Conservation (phyloP, 1,284 basidiomycete genomes). For the Tylopilus sp. region DNA sequence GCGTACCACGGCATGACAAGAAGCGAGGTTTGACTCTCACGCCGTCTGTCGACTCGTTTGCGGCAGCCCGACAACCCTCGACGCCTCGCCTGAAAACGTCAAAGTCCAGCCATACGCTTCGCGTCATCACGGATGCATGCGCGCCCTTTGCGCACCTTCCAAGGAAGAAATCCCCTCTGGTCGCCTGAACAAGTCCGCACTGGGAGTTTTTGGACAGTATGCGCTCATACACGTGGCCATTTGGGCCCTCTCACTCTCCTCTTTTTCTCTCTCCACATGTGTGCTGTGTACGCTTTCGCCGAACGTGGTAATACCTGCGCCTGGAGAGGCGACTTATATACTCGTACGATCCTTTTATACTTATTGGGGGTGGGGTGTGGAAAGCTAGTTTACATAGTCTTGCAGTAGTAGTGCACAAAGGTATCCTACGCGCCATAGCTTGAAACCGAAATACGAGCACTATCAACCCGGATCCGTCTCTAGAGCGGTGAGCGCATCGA, state of each 20-base stretch:
- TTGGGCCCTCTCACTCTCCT: background rate
- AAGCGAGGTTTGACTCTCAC: constrained; percentile 11
- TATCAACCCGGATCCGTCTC: no score
- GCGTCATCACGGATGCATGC: constrained; percentile 28
- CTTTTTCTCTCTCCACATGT: no score
- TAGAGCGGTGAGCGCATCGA: no score
- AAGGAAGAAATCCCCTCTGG: constrained; percentile 8
- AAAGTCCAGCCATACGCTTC: constrained; percentile 25
- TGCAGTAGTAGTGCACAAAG: background rate
- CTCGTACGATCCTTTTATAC: constrained; percentile 1
- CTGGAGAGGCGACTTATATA: background rate
- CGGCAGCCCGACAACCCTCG: background rate
- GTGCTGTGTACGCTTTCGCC: background rate
- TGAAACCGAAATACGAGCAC: background rate
- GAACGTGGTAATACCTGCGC: background rate
- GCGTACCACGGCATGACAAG: constrained; percentile 3
- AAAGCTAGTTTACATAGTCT: background rate
- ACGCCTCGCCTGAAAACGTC: constrained; percentile 4
- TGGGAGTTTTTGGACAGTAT: no score
- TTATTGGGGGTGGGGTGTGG: background rate
- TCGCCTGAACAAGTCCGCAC: no score
- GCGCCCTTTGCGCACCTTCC: constrained; percentile 12
- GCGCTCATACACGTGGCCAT: background rate
- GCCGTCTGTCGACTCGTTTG: constrained; percentile 7
- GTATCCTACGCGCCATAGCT: background rate